phyloP scores from a whole-genome alignment of 1,139 yeast genomes.

The Sugiyamaella japonica region DNA sequence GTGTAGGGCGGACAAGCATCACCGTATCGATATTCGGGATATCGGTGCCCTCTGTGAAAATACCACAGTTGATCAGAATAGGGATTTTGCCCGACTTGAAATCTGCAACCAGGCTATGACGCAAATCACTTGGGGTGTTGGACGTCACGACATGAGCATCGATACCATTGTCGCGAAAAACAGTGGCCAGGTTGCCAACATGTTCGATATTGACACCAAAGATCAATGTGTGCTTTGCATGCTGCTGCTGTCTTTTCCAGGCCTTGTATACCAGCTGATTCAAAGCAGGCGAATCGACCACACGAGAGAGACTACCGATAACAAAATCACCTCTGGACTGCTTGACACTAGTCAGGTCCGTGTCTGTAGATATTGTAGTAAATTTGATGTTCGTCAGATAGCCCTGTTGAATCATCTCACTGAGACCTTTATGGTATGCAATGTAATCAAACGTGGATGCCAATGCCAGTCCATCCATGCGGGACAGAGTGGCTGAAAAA shows the following conservation, averaged over 20 bases:
- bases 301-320: conserved; percentile 51
- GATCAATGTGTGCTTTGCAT: conserved; percentile 62
- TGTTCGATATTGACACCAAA: conserved; percentile 79
- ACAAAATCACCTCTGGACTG: conserved; percentile 55
- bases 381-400: conserved; percentile 73
- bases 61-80: conserved; percentile 83
- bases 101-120: conserved; percentile 55
- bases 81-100: conserved; percentile 64
- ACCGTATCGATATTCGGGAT: conserved; percentile 86
- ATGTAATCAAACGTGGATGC: conserved; percentile 67
- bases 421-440: conserved; percentile 65
- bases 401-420: conserved; percentile 66
- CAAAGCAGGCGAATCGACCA: conserved; percentile 54
- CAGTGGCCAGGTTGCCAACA: conserved; percentile 54
- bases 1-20: conserved; percentile 77
- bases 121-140: conserved; percentile 53
- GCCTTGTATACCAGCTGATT: conserved; percentile 60
- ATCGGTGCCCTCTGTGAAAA: conserved; percentile 95
- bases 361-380: conserved; percentile 52
- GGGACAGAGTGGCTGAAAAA: conserved; percentile 75
- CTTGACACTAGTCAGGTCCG: conserved; percentile 42
- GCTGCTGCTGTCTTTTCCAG: conserved; percentile 44
- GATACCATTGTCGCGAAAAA: conserved; percentile 60
- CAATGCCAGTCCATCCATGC: conserved; percentile 67
- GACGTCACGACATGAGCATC: conserved; percentile 77